Evolutionary conservation across 441 rosid genomes (phyloP).

Genomic region (Bruguiera hainesii): DNA sequence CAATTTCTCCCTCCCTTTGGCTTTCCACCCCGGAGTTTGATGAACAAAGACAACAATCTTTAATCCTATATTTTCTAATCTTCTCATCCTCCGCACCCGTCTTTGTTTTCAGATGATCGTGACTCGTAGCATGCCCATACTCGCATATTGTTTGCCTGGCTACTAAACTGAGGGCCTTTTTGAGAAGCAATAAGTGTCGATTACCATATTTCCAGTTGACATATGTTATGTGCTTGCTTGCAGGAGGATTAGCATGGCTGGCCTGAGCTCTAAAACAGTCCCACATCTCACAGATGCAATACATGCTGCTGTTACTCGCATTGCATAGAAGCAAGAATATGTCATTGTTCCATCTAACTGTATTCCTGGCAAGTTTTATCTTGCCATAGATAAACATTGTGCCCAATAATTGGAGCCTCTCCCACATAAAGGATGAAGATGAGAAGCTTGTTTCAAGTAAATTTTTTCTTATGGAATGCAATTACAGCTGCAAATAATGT

Average conservation of each 20-base stretch:
- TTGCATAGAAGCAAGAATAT: constrained; percentile 7
- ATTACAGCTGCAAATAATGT: neutral
- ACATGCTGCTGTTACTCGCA: constrained; percentile 60
- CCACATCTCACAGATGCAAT: constrained; percentile 85
- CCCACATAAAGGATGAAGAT: neutral
- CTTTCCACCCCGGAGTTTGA: no score
- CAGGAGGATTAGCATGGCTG: constrained; percentile 99
- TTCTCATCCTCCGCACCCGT: no score
- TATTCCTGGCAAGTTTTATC: neutral
- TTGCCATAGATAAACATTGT: neutral
- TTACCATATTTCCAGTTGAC: neutral
- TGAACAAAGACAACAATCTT: no score
- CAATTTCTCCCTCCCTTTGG: no score
- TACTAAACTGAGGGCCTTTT: no score
- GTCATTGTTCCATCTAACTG: neutral
- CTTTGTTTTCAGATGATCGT: no score
- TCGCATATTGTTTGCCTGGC: no score
- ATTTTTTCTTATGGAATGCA: neutral
- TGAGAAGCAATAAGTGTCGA: no score
- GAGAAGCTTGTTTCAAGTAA: constrained; percentile 4
- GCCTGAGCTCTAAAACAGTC: constrained; percentile 77
- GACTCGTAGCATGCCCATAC: no score
- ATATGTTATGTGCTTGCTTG: constrained; percentile 4
- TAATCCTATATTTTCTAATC: no score
- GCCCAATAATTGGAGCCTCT: constrained; percentile 13